These are phyloP conservation scores for Aureobasidium sp. DNA, from an alignment of 2,329 filamentous ascomycete genomes.

Conservation along the genomic window DNA sequence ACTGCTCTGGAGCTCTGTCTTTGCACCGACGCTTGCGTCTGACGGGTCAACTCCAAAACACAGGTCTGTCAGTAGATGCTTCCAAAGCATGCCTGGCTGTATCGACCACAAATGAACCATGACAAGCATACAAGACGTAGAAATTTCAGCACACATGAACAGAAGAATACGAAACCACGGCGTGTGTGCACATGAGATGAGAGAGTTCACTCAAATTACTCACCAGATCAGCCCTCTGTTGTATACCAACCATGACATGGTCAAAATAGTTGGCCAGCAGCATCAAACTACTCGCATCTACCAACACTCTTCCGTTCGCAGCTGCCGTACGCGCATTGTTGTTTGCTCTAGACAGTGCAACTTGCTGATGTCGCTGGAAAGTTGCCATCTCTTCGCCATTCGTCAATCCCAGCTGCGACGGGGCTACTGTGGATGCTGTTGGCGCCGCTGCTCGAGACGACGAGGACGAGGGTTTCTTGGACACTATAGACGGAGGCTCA, in stretches of 20 bases:
- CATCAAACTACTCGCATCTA: constrained; percentile 55
- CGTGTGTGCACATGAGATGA: no score
- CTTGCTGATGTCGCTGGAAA: constrained; percentile 74
- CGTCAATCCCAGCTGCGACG: constrained; percentile 66
- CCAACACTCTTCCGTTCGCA: constrained; percentile 50
- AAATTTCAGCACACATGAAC: background rate
- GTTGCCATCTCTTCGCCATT: constrained; percentile 73
- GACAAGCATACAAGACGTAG: background rate
- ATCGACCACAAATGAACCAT: background rate
- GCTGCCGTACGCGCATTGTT: constrained; percentile 56
- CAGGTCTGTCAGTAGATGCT: background rate
- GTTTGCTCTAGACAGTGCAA: constrained; percentile 42
- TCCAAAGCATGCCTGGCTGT: background rate
- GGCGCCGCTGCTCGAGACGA: constrained; percentile 33
- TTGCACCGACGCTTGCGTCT: constrained; percentile 22
- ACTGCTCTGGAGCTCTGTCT: constrained; percentile 51
- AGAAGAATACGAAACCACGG: no score
- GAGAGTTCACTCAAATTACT: no score
- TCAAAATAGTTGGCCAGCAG: constrained; percentile 56
- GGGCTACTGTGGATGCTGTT: background rate
- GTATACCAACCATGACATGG: constrained; percentile 53
- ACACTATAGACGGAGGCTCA: constrained; percentile 5
- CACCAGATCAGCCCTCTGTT: constrained; percentile 52
- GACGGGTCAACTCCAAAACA: background rate
- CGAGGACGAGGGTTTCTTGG: constrained; percentile 41